Evolutionary conservation across 352 stramenopile species (phyloP).

Genomic region (Globisporangium heterothallicum): DNA sequence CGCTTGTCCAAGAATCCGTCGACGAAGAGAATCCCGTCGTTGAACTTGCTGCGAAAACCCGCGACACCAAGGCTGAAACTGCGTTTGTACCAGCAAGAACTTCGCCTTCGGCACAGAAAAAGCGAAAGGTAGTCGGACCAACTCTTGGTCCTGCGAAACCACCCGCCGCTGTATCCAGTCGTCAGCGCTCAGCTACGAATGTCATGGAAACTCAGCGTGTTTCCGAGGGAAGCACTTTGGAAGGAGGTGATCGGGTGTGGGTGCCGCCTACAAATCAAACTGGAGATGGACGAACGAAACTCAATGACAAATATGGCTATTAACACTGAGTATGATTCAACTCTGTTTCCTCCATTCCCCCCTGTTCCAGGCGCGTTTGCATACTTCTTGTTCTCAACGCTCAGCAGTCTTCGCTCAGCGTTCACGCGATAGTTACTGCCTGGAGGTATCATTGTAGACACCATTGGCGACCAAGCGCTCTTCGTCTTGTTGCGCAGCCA

Average conservation of each 20-base stretch:
- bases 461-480: conserved; percentile 39
- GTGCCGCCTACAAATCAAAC: conserved; percentile 73
- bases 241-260: conserved; percentile 78
- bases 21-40: neutral
- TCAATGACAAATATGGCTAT: conserved; percentile 88
- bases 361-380: too few species aligned
- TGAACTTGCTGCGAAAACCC: neutral
- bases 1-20: neutral
- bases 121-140: conserved; percentile 4
- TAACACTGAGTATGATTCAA: too few species aligned
- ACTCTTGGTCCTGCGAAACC: neutral
- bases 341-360: too few species aligned
- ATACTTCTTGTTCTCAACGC: too few species aligned
- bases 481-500: conserved; percentile 76
- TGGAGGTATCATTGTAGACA: conserved; percentile 19
- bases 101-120: neutral
- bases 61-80: neutral
- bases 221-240: conserved; percentile 26
- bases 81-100: too few species aligned
- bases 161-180: neutral
- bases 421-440: too few species aligned
- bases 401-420: too few species aligned
- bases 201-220: too few species aligned
- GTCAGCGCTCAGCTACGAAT: too few species aligned
- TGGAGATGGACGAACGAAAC: conserved; percentile 71